Conservation (phyloP, 768 basidiomycete species). For the Mycena chlorophos region DNA sequence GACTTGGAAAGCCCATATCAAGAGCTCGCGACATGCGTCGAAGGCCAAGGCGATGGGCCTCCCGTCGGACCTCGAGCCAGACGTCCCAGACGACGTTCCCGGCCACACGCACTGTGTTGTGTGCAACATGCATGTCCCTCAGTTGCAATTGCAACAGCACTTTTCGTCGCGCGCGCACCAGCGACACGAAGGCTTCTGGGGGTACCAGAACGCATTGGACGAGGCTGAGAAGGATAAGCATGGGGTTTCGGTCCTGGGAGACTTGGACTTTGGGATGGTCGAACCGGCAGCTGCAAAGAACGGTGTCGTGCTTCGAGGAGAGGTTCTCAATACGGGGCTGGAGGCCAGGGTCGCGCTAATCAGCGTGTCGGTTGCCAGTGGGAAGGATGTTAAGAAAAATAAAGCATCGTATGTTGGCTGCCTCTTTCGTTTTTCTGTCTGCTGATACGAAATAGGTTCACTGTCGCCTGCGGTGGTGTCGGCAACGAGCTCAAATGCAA, state of each 20-base stretch:
- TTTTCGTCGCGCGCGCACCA: constrained; percentile 28
- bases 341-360: constrained; percentile 31
- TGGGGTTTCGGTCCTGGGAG: constrained; percentile 44
- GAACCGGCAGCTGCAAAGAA: constrained; percentile 33
- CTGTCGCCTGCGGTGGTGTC: constrained; percentile 22
- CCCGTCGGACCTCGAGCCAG: constrained; percentile 32
- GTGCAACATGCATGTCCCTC: constrained; percentile 30
- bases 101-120: constrained; percentile 29
- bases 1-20: constrained; percentile 30
- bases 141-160: constrained; percentile 30
- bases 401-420: constrained; percentile 24
- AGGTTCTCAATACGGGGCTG: constrained; percentile 31
- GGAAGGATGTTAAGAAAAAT: constrained; percentile 25
- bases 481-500: constrained; percentile 24
- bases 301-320: constrained; percentile 23
- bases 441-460: constrained; percentile 25
- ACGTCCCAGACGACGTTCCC: constrained; percentile 25
- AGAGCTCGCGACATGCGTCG: constrained; percentile 20
- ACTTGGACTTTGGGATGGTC: constrained; percentile 54
- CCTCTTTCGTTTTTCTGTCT: constrained; percentile 6
- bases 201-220: constrained; percentile 45
- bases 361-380: constrained; percentile 31
- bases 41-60: constrained; percentile 22
- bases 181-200: constrained; percentile 38
- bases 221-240: constrained; percentile 58